Conservation (phyloP, 305 asterid species). For the Ruellia speciosa region DNA sequence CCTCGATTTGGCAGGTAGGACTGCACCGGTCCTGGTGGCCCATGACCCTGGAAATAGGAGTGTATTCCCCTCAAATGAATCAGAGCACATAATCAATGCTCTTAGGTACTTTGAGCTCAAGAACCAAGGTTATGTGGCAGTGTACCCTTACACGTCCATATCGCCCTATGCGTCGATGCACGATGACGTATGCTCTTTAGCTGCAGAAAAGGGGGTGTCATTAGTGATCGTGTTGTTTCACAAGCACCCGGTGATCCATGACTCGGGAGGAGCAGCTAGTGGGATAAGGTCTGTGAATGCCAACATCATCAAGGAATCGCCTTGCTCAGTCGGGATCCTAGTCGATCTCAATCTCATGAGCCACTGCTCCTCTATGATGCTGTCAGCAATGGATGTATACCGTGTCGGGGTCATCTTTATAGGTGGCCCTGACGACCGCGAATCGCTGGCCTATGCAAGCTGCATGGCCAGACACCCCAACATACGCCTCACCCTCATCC, state of each 20-base stretch:
- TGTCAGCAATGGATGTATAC: slow-evolving; percentile 5
- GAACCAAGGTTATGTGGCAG: slow-evolving; percentile 20
- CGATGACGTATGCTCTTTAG: slow-evolving; percentile 34
- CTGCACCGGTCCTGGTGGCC: slow-evolving; percentile 29
- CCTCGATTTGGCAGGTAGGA: slow-evolving; percentile 30
- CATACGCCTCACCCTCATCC: slow-evolving; percentile 24
- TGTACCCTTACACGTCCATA: slow-evolving; percentile 35
- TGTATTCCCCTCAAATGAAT: slow-evolving; percentile 13
- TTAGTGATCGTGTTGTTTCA: slow-evolving; percentile 33
- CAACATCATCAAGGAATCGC: slow-evolving; percentile 28
- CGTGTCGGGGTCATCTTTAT: slow-evolving; percentile 30
- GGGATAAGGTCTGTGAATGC: slow-evolving; percentile 26
- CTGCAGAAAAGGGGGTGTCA: slow-evolving; percentile 30
- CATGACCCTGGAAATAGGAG: slow-evolving; percentile 25
- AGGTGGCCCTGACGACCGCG: slow-evolving; percentile 46
- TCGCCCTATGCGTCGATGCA: slow-evolving; percentile 42
- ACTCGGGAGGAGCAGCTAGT: slow-evolving; percentile 13
- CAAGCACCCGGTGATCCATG: slow-evolving; percentile 18
- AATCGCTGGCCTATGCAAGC: slow-evolving; percentile 30
- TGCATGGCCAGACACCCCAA: slow-evolving; percentile 35
- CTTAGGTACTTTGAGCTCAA: slow-evolving; percentile 30
- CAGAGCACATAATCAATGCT: slow-evolving; percentile 34
- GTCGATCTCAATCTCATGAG: slow-evolving; percentile 27
- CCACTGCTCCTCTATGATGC: slow-evolving; percentile 3
- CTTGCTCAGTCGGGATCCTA: slow-evolving; percentile 39